Percentiles rank a stretch among this genome's conserved stretches.
These are phyloP conservation scores for Arthrobotrys musiformis DNA, from an alignment of 2,329 filamentous ascomycete genomes.

Conservation along the genomic window DNA sequence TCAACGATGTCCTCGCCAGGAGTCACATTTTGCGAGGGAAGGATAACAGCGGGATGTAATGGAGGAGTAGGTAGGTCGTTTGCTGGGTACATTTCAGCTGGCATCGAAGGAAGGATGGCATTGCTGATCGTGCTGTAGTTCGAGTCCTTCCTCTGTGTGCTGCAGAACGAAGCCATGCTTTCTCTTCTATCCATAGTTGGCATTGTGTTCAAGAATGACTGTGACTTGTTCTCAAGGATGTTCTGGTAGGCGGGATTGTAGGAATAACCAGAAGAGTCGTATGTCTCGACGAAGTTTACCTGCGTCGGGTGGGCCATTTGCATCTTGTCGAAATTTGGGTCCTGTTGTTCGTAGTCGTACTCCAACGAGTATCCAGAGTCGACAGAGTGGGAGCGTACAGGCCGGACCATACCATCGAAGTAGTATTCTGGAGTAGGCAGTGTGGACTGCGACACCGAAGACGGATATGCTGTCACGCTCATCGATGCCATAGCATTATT, in stretches of 20 bases:
- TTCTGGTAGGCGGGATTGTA: slow-evolving; percentile 61
- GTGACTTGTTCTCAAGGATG: slow-evolving; percentile 54
- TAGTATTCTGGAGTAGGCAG: slow-evolving; percentile 82
- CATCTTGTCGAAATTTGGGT: slow-evolving; percentile 53
- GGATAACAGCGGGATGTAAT: slow-evolving; percentile 46
- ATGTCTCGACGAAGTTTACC: slow-evolving; percentile 53
- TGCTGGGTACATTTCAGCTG: slow-evolving; percentile 49
- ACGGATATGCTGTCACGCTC: slow-evolving; percentile 56
- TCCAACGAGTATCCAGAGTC: slow-evolving; percentile 63
- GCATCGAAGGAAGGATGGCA: slow-evolving; percentile 52
- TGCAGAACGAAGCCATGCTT: slow-evolving; percentile 51
- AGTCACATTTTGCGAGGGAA: slow-evolving; percentile 47
- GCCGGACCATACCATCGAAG: slow-evolving; percentile 69
- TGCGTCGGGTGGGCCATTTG: slow-evolving; percentile 54
- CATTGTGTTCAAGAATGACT: slow-evolving; percentile 53
- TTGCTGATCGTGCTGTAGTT: slow-evolving; percentile 22
- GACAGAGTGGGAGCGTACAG: slow-evolving; percentile 63
- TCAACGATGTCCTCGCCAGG: slow-evolving; percentile 54
- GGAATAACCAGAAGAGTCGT: slow-evolving; percentile 44
- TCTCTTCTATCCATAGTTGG: slow-evolving; percentile 47
- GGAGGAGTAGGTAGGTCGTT: slow-evolving; percentile 52
- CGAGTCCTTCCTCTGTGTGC: slow-evolving; percentile 43
- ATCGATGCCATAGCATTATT: slow-evolving; percentile 56
- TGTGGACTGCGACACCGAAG: slow-evolving; percentile 55
- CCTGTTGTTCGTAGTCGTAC: slow-evolving; percentile 56